Evolutionary conservation across 2,329 filamentous ascomycete species (phyloP).

Genomic region (Trichoderma sp.): DNA sequence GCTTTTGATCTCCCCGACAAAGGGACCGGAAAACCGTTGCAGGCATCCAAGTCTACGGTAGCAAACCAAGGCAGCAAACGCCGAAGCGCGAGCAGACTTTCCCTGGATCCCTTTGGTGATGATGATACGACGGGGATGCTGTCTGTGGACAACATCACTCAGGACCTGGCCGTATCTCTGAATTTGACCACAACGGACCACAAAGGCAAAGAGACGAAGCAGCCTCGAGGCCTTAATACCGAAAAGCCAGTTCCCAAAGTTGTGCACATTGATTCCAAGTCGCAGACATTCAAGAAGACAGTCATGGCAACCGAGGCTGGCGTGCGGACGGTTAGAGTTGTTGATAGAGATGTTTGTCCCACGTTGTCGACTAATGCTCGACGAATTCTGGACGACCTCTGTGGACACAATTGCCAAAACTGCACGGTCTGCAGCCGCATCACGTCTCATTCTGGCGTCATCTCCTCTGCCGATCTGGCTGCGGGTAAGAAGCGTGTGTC

Average conservation of each 20-base stretch:
- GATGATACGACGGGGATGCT: conserved; percentile 42
- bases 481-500: conserved; percentile 60
- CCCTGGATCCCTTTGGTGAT: conserved; percentile 35
- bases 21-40: conserved; percentile 31
- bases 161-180: conserved; percentile 40
- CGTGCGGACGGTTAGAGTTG: conserved; percentile 31
- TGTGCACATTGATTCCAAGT: conserved; percentile 33
- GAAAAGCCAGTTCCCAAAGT: conserved; percentile 33
- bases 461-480: conserved; percentile 43
- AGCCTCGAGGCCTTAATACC: conserved; percentile 28
- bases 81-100: conserved; percentile 32
- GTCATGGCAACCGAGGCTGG: conserved; percentile 31
- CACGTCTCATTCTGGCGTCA: conserved; percentile 45
- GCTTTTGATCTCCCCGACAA: conserved; percentile 47
- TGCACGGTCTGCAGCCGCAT: conserved; percentile 61
- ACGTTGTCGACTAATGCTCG: conserved; percentile 55
- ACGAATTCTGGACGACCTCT: conserved; percentile 55
- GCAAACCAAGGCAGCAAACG: conserved; percentile 49
- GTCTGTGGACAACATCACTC: conserved; percentile 39
- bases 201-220: conserved; percentile 29
- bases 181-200: conserved; percentile 30
- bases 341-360: conserved; percentile 42
- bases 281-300: conserved; percentile 34
- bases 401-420: conserved; percentile 57
- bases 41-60: conserved; percentile 36